Evolutionary conservation across 2,329 filamentous ascomycete genomes (phyloP).

Genomic region (Thermomyces lanuginosus): DNA sequence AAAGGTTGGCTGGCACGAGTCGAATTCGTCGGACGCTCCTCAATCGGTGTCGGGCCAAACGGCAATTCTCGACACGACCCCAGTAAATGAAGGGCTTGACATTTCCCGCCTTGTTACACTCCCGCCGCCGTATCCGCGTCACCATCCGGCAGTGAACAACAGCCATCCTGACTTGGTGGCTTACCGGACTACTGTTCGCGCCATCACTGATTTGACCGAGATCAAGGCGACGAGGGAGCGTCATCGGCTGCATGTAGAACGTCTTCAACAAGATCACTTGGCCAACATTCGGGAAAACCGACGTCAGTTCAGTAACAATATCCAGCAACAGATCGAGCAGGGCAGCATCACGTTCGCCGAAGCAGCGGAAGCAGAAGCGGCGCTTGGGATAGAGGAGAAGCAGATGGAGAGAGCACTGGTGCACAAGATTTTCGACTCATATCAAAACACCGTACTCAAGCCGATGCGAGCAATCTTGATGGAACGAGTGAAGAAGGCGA

Average conservation of each 20-base stretch:
- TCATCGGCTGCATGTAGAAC: slow-evolving; percentile 34
- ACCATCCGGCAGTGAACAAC: slow-evolving; percentile 91
- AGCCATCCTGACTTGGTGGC: slow-evolving; percentile 76
- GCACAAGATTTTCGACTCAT: slow-evolving; percentile 67
- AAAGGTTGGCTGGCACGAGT: slow-evolving; percentile 44
- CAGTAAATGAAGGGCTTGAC: slow-evolving; percentile 45
- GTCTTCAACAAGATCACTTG: slow-evolving; percentile 37
- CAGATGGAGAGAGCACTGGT: slow-evolving; percentile 54
- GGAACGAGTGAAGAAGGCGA: slow-evolving; percentile 55
- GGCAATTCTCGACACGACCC: too few species aligned
- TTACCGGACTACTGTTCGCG: slow-evolving; percentile 57
- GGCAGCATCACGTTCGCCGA: slow-evolving; percentile 70
- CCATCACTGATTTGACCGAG: slow-evolving; percentile 57
- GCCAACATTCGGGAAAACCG: slow-evolving; percentile 42
- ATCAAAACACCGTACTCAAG: slow-evolving; percentile 67
- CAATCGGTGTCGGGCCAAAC: too few species aligned
- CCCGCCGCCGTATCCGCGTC: slow-evolving; percentile 82
- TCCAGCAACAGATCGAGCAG: slow-evolving; percentile 61
- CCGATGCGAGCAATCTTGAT: slow-evolving; percentile 69
- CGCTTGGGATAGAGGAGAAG: slow-evolving; percentile 54
- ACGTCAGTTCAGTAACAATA: slow-evolving; percentile 51
- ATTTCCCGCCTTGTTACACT: slow-evolving; percentile 84
- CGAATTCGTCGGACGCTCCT: slow-evolving; percentile 8
- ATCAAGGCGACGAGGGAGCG: slow-evolving; percentile 47
- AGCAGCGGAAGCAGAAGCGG: slow-evolving; percentile 64